These are phyloP conservation scores for Podaxis sp. DNA, from an alignment of 768 basidiomycete species.

Conservation along the genomic window DNA sequence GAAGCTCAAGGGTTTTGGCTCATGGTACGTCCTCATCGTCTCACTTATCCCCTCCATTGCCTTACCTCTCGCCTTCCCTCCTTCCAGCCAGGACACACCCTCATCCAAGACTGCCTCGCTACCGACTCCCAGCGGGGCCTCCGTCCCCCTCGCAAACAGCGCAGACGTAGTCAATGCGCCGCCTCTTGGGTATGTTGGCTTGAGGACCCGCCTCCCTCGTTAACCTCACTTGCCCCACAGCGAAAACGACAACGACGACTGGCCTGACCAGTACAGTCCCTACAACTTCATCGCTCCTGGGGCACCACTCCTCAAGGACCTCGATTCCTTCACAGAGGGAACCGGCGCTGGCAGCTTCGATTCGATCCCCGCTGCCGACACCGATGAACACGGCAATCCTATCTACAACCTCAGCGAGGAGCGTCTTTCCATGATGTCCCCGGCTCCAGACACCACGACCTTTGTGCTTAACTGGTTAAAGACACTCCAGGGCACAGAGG, in stretches of 20 bases:
- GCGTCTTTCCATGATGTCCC: slow-evolving; percentile 24
- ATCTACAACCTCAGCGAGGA: slow-evolving; percentile 26
- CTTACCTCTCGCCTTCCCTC: not conserved
- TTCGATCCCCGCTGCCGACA: slow-evolving; percentile 34
- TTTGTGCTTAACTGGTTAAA: slow-evolving; percentile 40
- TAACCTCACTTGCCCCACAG: slow-evolving; percentile 11
- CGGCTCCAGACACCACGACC: slow-evolving; percentile 22
- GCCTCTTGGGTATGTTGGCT: slow-evolving; percentile 16
- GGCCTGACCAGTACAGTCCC: slow-evolving; percentile 18
- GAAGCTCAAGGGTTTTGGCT: slow-evolving; percentile 14
- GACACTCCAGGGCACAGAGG: not conserved
- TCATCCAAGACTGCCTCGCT: slow-evolving; percentile 31
- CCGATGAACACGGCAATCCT: slow-evolving; percentile 33
- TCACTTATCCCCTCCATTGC: not conserved
- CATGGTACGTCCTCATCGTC: slow-evolving; percentile 12
- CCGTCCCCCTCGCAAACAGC: slow-evolving; percentile 14
- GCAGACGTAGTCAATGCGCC: slow-evolving; percentile 8
- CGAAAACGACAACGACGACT: not conserved
- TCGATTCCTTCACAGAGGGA: slow-evolving; percentile 61
- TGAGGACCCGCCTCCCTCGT: slow-evolving; percentile 8
- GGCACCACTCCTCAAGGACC: slow-evolving; percentile 53
- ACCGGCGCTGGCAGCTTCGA: slow-evolving; percentile 53
- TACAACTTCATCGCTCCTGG: slow-evolving; percentile 32
- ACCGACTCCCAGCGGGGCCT: slow-evolving; percentile 27
- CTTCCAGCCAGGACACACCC: slow-evolving; percentile 29